These are phyloP conservation scores for Aegilops bicornis DNA, from an alignment of 176 grass and related monocot species.

Conservation along the genomic window DNA sequence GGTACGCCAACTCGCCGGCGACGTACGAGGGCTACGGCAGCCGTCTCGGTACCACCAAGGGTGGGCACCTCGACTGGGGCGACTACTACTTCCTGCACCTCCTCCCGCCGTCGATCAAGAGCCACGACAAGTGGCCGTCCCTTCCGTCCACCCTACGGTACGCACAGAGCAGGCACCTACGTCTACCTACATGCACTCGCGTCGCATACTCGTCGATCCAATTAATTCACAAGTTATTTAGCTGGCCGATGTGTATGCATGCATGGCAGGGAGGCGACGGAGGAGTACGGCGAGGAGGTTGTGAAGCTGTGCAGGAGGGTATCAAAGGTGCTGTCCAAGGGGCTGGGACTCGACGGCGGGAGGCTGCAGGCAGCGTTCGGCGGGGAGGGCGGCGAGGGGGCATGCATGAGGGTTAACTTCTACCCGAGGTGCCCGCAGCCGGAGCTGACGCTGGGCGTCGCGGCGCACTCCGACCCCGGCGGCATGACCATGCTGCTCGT, in stretches of 20 bases:
- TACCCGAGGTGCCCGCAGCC: constrained; percentile 89
- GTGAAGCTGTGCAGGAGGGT: constrained; percentile 45
- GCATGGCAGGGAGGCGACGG: constrained; percentile 52
- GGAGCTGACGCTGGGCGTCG: constrained; percentile 74
- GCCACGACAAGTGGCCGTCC: constrained; percentile 76
- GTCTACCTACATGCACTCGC: neutral
- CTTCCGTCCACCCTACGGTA: constrained; percentile 50
- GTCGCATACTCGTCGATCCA: neutral
- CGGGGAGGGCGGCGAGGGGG: constrained; percentile 43
- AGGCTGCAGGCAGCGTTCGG: constrained; percentile 60
- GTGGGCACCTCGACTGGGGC: constrained; percentile 69
- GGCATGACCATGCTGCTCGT: constrained; percentile 80
- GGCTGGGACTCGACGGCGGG: constrained; percentile 48
- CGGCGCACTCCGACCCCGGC: constrained; percentile 81
- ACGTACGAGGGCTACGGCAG: constrained; percentile 97
- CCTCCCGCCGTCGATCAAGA: constrained; percentile 53
- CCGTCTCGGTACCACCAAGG: constrained; percentile 60
- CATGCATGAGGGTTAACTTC: constrained; percentile 75
- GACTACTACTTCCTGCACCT: constrained; percentile 89
- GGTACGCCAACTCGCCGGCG: constrained; percentile 67
- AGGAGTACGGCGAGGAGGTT: constrained; percentile 65
- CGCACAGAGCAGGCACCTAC: neutral
- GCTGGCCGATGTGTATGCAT: neutral
- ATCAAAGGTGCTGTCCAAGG: constrained; percentile 50
- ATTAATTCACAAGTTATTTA: neutral